Evolutionary conservation across 2,329 filamentous ascomycete species (phyloP).

Genomic region (Fusarium secorum): DNA sequence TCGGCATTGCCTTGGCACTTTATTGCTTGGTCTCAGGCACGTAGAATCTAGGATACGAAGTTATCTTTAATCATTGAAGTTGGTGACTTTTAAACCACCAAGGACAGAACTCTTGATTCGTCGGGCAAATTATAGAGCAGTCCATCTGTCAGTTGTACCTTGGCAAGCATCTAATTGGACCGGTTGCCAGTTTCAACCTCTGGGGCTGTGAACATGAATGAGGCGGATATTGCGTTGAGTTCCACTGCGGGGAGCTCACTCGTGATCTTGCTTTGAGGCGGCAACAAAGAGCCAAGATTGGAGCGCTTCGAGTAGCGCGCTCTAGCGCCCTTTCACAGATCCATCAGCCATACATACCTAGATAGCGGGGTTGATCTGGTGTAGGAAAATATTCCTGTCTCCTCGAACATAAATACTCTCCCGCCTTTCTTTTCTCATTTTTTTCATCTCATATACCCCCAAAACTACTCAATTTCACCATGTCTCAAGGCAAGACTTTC

Average conservation of each 20-base stretch:
- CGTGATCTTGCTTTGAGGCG: neutral
- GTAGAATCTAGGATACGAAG: neutral
- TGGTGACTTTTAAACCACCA: neutral
- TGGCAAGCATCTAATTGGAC: neutral
- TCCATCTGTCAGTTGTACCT: neutral
- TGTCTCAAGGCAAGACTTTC: neutral
- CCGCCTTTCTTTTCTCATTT: neutral
- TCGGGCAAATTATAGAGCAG: neutral
- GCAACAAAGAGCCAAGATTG: neutral
- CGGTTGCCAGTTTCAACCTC: neutral
- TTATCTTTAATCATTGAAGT: neutral
- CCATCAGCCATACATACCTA: neutral
- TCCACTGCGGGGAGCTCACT: neutral
- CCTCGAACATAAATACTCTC: neutral
- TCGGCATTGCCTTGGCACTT: neutral
- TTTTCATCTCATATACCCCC: neutral
- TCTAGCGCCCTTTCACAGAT: neutral
- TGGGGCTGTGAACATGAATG: neutral
- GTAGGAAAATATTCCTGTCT: neutral
- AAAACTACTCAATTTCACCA: neutral
- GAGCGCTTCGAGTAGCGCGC: neutral
- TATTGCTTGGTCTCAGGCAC: accelerated
- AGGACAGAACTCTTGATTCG: neutral
- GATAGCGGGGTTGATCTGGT: neutral
- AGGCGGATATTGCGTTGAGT: neutral